Evolutionary conservation across 116 monocot genomes (phyloP).

Genomic region (Trichopus zeylanicus): DNA sequence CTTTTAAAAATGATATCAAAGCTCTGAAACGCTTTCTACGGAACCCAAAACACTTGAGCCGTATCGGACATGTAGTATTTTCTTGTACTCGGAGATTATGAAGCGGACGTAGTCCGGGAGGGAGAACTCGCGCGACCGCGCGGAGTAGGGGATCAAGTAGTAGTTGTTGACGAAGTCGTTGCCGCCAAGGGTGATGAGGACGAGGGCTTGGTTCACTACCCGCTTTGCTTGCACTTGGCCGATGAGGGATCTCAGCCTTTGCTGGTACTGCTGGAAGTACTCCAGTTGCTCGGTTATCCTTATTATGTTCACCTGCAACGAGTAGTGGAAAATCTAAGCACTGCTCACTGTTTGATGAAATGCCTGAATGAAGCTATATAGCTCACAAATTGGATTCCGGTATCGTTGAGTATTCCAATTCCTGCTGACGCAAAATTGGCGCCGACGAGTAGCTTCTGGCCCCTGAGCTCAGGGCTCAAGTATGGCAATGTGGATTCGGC

Average conservation of each 20-base stretch:
- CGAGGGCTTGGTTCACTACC: conserved; percentile 24
- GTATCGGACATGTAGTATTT: conserved; percentile 28
- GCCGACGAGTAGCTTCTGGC: conserved; percentile 22
- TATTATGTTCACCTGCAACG: conserved; percentile 39
- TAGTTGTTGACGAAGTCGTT: conserved; percentile 71
- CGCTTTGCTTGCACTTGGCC: conserved; percentile 18
- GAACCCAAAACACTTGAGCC: too few relatives aligned
- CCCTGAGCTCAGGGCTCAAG: conserved; percentile 20
- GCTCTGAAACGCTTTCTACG: too few relatives aligned
- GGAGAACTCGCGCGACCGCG: conserved; percentile 39
- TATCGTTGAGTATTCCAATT: conserved; percentile 46
- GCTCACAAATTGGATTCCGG: conserved; percentile 46
- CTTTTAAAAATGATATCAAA: neutral
- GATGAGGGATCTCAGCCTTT: conserved; percentile 23
- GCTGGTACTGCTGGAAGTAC: conserved; percentile 44
- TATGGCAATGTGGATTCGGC: conserved; percentile 30
- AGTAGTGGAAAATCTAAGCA: neutral
- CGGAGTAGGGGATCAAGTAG: conserved; percentile 44
- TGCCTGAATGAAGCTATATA: neutral
- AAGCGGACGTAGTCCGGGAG: conserved; percentile 46
- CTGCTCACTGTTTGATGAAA: neutral
- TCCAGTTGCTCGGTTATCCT: conserved; percentile 30
- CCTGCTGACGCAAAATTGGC: conserved; percentile 53
- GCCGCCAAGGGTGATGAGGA: conserved; percentile 54
- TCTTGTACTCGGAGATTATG: conserved; percentile 51